Conservation (phyloP, 306 rosid genomes). For the Fragaria vesca region DNA sequence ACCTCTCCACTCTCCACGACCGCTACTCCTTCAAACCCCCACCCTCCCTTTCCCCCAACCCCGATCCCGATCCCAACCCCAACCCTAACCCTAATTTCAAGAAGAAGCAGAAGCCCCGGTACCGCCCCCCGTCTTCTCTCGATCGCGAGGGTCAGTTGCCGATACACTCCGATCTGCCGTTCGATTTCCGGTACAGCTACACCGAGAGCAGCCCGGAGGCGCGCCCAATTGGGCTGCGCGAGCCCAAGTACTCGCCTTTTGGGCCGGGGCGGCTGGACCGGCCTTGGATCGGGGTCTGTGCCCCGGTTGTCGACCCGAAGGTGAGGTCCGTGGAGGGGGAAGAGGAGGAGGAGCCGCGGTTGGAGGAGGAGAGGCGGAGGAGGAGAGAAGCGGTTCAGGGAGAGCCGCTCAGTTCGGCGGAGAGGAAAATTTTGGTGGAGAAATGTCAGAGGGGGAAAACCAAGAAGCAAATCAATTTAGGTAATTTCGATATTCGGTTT, state of each 20-base stretch:
- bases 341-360: conserved; percentile 42
- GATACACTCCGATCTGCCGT: conserved; percentile 56
- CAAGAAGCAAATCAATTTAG: conserved; percentile 79
- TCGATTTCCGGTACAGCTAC: conserved; percentile 82
- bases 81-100: conserved; percentile 25
- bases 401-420: conserved; percentile 52
- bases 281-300: conserved; percentile 87
- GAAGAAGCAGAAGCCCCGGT: conserved; percentile 51
- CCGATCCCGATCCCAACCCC: conserved; percentile 21
- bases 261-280: conserved; percentile 77
- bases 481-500: conserved; percentile 31
- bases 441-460: conserved; percentile 61
- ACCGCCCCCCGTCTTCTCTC: conserved; percentile 74
- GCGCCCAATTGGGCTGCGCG: conserved; percentile 82
- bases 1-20: conserved; percentile 62
- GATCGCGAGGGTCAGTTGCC: conserved; percentile 54
- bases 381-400: conserved; percentile 66
- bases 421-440: conserved; percentile 63
- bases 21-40: conserved; percentile 66
- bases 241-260: conserved; percentile 89
- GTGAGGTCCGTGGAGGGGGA: conserved; percentile 53
- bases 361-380: conserved; percentile 62
- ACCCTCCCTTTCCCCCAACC: conserved; percentile 43
- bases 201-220: conserved; percentile 70
- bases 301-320: conserved; percentile 73